These are phyloP conservation scores for Arthrinium puccinioides DNA, from an alignment of 2,329 filamentous ascomycete genomes.

Conservation along the genomic window DNA sequence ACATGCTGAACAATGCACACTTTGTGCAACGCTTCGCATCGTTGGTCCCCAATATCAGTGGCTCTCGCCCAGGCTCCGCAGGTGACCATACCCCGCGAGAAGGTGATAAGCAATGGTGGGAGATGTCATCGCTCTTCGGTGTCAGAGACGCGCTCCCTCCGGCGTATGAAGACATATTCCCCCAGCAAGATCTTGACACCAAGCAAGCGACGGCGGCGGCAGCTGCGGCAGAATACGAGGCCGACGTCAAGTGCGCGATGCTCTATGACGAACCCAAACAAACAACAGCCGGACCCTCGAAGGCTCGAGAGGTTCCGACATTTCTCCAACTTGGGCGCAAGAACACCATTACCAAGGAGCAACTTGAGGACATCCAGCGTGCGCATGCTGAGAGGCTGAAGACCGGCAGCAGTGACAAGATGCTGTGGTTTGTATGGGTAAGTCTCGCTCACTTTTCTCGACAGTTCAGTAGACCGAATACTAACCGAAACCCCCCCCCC, in stretches of 20 bases:
- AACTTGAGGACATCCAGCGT: slow-evolving; percentile 55
- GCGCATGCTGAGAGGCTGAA: slow-evolving; percentile 57
- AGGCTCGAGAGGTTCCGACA: slow-evolving; percentile 24
- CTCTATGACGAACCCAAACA: slow-evolving; percentile 38
- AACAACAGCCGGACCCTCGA: slow-evolving; percentile 22
- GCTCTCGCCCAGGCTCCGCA: slow-evolving; percentile 40
- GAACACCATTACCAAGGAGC: slow-evolving; percentile 56
- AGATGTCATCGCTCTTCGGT: slow-evolving; percentile 48
- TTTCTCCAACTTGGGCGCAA: slow-evolving; percentile 56
- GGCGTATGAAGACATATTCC: slow-evolving; percentile 74
- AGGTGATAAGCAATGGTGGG: slow-evolving; percentile 58
- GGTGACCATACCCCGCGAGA: slow-evolving; percentile 32
- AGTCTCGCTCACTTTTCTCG: no score
- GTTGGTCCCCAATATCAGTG: slow-evolving; percentile 59
- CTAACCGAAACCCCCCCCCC: slow-evolving; percentile 5
- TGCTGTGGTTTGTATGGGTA: slow-evolving; percentile 65
- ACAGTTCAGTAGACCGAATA: no score
- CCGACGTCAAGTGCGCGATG: slow-evolving; percentile 48
- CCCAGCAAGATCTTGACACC: slow-evolving; percentile 42
- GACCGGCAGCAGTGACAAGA: slow-evolving; percentile 54
- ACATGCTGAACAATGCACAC: slow-evolving; percentile 49
- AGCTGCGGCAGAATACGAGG: slow-evolving; percentile 51
- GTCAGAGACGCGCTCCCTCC: slow-evolving; percentile 53
- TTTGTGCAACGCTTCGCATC: slow-evolving; percentile 68
- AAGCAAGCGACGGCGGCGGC: slow-evolving; percentile 52